phyloP scores from a whole-genome alignment of 2,329 filamentous ascomycete species.

The Ophiocordyceps australis region DNA sequence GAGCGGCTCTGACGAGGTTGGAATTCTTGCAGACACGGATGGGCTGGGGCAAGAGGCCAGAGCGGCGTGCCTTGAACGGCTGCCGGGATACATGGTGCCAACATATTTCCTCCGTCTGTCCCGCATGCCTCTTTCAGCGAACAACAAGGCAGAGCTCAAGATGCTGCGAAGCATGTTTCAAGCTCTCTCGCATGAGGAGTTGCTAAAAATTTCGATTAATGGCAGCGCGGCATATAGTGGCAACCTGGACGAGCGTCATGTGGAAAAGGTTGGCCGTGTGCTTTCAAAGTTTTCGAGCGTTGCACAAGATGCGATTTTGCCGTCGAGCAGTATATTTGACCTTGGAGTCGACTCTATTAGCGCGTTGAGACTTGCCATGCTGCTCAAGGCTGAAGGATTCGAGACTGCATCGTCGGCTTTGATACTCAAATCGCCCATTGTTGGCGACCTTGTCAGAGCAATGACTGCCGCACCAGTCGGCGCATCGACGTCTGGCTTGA shows the following conservation, averaged over 20 bases:
- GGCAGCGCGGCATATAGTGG: slow-evolving; percentile 6
- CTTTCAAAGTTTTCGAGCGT: slow-evolving; percentile 34
- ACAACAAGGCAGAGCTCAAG: slow-evolving; percentile 76
- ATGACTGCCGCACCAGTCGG: slow-evolving; percentile 7
- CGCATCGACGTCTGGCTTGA: slow-evolving; percentile 4
- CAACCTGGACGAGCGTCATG: slow-evolving; percentile 15
- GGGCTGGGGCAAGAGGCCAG: slow-evolving; percentile 27
- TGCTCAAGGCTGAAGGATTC: slow-evolving; percentile 46
- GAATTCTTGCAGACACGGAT: slow-evolving; percentile 10
- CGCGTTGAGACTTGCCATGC: slow-evolving; percentile 48
- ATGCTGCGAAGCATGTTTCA: slow-evolving; percentile 49
- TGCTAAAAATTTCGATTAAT: slow-evolving; percentile 35
- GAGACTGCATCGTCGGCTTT: slow-evolving; percentile 39
- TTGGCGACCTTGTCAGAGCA: slow-evolving; percentile 25
- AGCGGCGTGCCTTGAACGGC: slow-evolving; percentile 44
- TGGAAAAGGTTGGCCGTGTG: slow-evolving; percentile 29
- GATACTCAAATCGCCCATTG: slow-evolving; percentile 43
- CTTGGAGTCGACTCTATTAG: slow-evolving; percentile 81
- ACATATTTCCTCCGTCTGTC: slow-evolving; percentile 61
- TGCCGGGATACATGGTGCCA: slow-evolving; percentile 83
- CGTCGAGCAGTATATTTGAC: slow-evolving; percentile 59
- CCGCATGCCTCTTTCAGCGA: slow-evolving; percentile 61
- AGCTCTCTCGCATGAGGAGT: slow-evolving; percentile 34
- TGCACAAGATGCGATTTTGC: slow-evolving; percentile 21
- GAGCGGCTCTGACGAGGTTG: background rate